Evolutionary conservation across 2,329 filamentous ascomycete genomes (phyloP).

Genomic region (Cladophialophora carrionii): DNA sequence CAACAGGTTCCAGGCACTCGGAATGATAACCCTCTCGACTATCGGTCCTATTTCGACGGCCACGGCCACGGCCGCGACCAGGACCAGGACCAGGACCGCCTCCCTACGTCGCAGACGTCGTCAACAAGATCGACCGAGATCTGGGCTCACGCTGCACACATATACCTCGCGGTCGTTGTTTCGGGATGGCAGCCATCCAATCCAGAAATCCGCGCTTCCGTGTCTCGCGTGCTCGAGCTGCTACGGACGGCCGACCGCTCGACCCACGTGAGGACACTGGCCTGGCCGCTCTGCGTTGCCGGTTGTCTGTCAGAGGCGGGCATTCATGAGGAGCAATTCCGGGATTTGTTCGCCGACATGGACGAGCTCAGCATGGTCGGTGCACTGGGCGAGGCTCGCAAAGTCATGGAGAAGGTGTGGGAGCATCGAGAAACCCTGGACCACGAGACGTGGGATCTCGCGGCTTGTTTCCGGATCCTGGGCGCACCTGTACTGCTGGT

Average conservation of each 20-base stretch:
- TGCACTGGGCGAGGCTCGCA: conserved; percentile 38
- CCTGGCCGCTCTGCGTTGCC: conserved; percentile 43
- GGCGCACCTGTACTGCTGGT: conserved; percentile 22
- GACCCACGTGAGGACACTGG: conserved; percentile 39
- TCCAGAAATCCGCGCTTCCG: conserved; percentile 7
- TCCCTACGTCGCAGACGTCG: background rate
- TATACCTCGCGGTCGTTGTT: conserved; percentile 15
- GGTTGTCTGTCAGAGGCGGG: conserved; percentile 36
- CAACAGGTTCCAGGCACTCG: background rate
- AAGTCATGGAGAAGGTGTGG: conserved; percentile 45
- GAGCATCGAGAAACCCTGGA: conserved; percentile 4
- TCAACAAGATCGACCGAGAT: conserved; percentile 12
- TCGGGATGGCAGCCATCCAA: conserved; percentile 18
- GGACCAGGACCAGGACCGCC: no score
- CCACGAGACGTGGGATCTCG: conserved; percentile 14
- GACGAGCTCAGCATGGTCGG: conserved; percentile 35
- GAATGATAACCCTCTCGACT: background rate
- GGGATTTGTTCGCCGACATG: conserved; percentile 17
- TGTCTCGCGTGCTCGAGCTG: conserved; percentile 16
- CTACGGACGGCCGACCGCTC: conserved; percentile 20
- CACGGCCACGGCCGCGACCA: no score
- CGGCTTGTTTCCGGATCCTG: conserved; percentile 23
- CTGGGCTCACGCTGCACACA: conserved; percentile 15
- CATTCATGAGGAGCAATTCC: conserved; percentile 11
- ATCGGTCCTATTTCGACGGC: background rate